Base-by-base conservation (phyloP, 2,329 filamentous ascomycete species). In the Monosporascus sp. region DNA sequence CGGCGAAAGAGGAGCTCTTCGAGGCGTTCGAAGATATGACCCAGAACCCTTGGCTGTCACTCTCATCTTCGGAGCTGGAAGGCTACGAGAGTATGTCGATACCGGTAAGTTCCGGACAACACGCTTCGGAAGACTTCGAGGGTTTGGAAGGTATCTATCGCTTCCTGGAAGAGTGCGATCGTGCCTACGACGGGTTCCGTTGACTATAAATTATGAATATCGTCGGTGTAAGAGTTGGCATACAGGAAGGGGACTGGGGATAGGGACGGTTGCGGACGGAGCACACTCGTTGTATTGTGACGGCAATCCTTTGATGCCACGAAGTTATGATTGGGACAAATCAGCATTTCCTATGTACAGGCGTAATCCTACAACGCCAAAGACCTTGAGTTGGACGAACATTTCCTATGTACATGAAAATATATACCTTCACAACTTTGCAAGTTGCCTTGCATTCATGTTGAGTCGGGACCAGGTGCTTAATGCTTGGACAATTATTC, bases 101-200 rank as follows among this genome's bases (percentile, higher is more conserved):
- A 8, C 71, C 72, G 2, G 58, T 63, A 43, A 77, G 71, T 59
- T 76, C 76, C 7, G 71, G 66, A 17, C 74, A 74, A 56, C 73
- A 74, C 44, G 68, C 65, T 43, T 77, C 77, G 1, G 72, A 76
- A 46, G 76, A 79, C 3, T 81, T 76, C 56, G 79, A 84, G 49
- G 80, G 81, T 1, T 59, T 83, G 3, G 79, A 83, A 55, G 81
- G 80, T 5, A 77, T 84, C 37, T 81, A 84, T 63, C 73, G 75
- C 17, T 84, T 84, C 57, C 55, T 84, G 31, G 80, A 82, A 60
- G 81, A 82, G 61, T 84, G 81, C 59, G 80, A 83, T 55, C 73
- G 75, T 19, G 65, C 65, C 24, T 56, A 50, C 1, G 60, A 46
- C 43, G 22, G 43, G 14, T 31, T 46, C 24, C 24, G 16, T 24